Evolutionary conservation across 2,329 filamentous ascomycete genomes (phyloP).

Genomic region (Cercospora zeae-maydis): DNA sequence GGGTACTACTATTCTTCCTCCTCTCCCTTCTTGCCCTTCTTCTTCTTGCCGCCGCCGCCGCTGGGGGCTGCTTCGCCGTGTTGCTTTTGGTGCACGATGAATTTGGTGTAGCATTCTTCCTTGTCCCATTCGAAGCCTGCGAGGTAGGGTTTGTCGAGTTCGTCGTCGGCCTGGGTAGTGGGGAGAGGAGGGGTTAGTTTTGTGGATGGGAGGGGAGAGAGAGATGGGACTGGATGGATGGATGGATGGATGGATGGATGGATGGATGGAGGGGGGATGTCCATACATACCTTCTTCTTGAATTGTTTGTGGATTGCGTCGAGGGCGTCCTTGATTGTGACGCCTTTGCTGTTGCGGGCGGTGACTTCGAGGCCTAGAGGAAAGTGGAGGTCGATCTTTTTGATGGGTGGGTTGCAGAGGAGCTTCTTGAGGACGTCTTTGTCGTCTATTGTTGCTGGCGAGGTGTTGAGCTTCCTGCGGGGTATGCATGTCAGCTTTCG

Average conservation of each 20-base stretch:
- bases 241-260: too few relatives aligned
- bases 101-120: conserved; percentile 81
- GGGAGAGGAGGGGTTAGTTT: too few relatives aligned
- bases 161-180: conserved; percentile 71
- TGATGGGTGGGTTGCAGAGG: conserved; percentile 77
- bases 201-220: background rate
- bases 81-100: conserved; percentile 82
- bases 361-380: conserved; percentile 82
- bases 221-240: conserved; percentile 34
- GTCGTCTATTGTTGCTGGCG: conserved; percentile 73
- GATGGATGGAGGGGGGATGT: too few relatives aligned
- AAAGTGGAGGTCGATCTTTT: conserved; percentile 92
- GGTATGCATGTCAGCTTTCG: conserved; percentile 2
- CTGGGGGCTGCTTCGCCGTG: conserved; percentile 55
- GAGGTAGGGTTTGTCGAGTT: conserved; percentile 81
- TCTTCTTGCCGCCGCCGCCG: conserved; percentile 60
- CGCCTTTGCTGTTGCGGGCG: conserved; percentile 86
- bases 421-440: conserved; percentile 76
- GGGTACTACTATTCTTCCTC: conserved; percentile 23
- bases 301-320: conserved; percentile 95
- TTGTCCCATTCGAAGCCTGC: conserved; percentile 96
- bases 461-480: conserved; percentile 88
- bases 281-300: conserved; percentile 96
- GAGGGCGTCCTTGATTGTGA: conserved; percentile 94
- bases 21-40: conserved; percentile 36